These are phyloP conservation scores for Ophiocytium majus DNA, from an alignment of 352 stramenopile genomes.

Conservation along the genomic window DNA sequence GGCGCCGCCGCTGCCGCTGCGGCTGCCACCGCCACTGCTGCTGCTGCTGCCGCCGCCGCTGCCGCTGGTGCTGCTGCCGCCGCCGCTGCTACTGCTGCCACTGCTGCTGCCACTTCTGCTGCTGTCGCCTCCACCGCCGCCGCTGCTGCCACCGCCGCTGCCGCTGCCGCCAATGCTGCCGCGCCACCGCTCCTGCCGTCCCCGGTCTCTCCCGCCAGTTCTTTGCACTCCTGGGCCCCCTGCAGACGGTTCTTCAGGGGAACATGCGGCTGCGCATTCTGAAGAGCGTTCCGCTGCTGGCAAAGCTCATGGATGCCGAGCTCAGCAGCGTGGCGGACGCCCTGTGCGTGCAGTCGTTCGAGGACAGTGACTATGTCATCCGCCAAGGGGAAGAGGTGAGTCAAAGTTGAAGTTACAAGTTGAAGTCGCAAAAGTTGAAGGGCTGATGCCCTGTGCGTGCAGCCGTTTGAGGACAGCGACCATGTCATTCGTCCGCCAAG, in stretches of 20 bases:
- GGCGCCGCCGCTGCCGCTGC: too few relatives aligned
- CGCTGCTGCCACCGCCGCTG: too few relatives aligned
- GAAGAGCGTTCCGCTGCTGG: constrained; percentile 78
- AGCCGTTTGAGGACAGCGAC: constrained; percentile 65
- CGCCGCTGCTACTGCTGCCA: too few relatives aligned
- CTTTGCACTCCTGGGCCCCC: constrained; percentile 80
- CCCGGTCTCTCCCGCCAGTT: too few relatives aligned
- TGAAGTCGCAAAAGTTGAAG: not conserved
- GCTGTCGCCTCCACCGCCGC: too few relatives aligned
- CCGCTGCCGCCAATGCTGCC: too few relatives aligned
- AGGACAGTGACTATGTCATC: constrained; percentile 79
- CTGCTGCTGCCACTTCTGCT: too few relatives aligned
- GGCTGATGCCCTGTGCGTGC: constrained; percentile 59
- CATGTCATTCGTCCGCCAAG: not conserved
- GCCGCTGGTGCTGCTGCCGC: too few relatives aligned
- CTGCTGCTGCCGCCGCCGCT: too few relatives aligned
- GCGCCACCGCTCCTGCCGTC: too few relatives aligned
- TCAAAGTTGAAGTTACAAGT: constrained; percentile 45
- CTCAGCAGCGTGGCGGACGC: constrained; percentile 73
- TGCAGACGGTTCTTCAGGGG: constrained; percentile 81
- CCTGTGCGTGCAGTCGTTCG: constrained; percentile 63
- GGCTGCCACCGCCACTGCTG: too few relatives aligned
- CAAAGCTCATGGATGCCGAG: constrained; percentile 77
- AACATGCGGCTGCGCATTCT: constrained; percentile 90
- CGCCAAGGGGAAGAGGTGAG: constrained; percentile 68